phyloP scores from a whole-genome alignment of 2,329 filamentous ascomycete species.

The Monilinia fructigena region DNA sequence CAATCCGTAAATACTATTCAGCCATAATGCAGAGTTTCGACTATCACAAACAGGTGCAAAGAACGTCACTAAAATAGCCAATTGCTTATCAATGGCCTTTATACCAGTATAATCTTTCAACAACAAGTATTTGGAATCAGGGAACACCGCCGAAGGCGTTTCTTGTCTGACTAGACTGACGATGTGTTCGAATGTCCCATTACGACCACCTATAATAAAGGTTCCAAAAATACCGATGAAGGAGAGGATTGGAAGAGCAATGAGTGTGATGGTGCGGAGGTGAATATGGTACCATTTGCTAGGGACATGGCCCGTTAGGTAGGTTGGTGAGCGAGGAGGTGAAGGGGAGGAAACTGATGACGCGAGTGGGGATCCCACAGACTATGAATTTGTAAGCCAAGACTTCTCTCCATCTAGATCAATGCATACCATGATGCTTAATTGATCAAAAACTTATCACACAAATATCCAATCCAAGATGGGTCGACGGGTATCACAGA shows the following conservation, averaged over 20 bases:
- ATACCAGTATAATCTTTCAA: slow-evolving; percentile 33
- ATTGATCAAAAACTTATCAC: background rate
- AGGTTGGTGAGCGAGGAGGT: slow-evolving; percentile 14
- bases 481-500: background rate
- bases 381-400: slow-evolving; percentile 18
- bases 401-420: background rate
- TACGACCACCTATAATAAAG: slow-evolving; percentile 25
- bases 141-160: slow-evolving; percentile 25
- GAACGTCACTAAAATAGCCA: slow-evolving; percentile 33
- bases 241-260: slow-evolving; percentile 31
- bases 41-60: slow-evolving; percentile 33
- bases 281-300: slow-evolving; percentile 26
- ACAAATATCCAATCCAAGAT: background rate
- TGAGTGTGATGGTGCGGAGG: slow-evolving; percentile 27
- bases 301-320: slow-evolving; percentile 17
- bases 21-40: slow-evolving; percentile 24
- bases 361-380: slow-evolving; percentile 18
- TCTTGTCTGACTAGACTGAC: slow-evolving; percentile 22
- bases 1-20: slow-evolving; percentile 32
- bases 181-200: slow-evolving; percentile 32
- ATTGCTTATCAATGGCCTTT: slow-evolving; percentile 30
- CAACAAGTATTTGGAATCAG: slow-evolving; percentile 26
- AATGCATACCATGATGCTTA: slow-evolving; percentile 21
- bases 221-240: slow-evolving; percentile 28
- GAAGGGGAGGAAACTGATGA: slow-evolving; percentile 12